A percentile compares a stretch with the other conserved stretches of the same genome.
Evolutionary conservation across 2,329 filamentous ascomycete species (phyloP).

Genomic region (Tolypocladium paradoxum): DNA sequence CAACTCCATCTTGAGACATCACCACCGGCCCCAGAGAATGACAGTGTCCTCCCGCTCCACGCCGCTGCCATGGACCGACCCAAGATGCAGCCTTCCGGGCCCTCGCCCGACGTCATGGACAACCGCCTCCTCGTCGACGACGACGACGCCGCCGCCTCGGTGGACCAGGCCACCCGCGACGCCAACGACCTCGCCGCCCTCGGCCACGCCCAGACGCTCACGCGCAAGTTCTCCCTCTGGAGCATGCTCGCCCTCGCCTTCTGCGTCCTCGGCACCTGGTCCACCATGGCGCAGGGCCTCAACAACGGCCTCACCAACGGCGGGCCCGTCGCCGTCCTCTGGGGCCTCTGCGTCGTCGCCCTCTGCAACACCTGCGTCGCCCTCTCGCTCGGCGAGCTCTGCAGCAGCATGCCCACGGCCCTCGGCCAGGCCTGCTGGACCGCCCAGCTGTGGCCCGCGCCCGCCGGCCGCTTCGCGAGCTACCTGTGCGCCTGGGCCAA

Average conservation of each 20-base stretch:
- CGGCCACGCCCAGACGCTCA: conserved; percentile 27
- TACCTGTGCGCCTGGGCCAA: conserved; percentile 52
- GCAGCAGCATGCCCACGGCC: conserved; percentile 48
- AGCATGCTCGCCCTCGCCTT: conserved; percentile 49
- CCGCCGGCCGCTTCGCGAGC: conserved; percentile 35
- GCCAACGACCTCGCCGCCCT: conserved; percentile 28
- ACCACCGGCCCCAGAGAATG: conserved; percentile 7
- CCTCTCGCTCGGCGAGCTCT: conserved; percentile 43
- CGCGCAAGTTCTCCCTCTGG: conserved; percentile 39
- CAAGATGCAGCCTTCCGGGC: conserved; percentile 1
- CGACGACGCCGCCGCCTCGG: too few relatives aligned
- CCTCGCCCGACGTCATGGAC: neutral
- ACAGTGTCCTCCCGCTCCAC: neutral
- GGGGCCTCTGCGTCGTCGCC: conserved; percentile 43
- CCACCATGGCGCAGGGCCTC: conserved; percentile 40
- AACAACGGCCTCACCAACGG: conserved; percentile 41
- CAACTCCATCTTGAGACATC: too few relatives aligned
- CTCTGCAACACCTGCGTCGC: conserved; percentile 42
- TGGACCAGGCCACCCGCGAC: conserved; percentile 21
- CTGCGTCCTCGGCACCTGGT: conserved; percentile 47
- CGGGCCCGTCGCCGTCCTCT: conserved; percentile 42
- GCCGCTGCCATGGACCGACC: conserved; percentile 5
- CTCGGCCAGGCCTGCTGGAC: conserved; percentile 50
- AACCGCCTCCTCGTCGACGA: neutral
- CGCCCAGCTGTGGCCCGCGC: conserved; percentile 23